These are phyloP conservation scores for Lachnellula willkommii DNA, from an alignment of 2,329 filamentous ascomycete genomes.

Conservation along the genomic window DNA sequence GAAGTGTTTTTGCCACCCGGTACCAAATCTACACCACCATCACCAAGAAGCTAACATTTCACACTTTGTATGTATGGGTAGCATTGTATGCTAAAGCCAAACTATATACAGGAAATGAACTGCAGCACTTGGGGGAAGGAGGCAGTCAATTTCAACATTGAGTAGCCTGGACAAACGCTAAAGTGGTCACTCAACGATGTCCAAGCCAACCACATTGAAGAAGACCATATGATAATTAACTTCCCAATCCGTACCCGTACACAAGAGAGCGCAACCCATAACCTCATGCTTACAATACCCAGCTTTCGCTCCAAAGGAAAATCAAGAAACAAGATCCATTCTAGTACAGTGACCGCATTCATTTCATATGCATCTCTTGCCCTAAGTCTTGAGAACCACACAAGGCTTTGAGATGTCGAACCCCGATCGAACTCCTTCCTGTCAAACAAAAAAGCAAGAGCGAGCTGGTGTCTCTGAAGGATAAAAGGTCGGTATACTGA, in stretches of 20 bases:
- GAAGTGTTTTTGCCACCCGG: not conserved
- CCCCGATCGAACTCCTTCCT: conserved; percentile 18
- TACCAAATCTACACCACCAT: not conserved
- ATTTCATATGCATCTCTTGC: conserved; percentile 9
- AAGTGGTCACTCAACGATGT: conserved; percentile 3
- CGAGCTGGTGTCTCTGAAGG: conserved; percentile 4
- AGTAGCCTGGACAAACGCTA: conserved; percentile 1
- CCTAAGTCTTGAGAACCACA: conserved; percentile 10
- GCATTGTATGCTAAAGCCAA: conserved; percentile 9
- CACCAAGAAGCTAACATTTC: not conserved
- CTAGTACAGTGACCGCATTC: conserved; percentile 25
- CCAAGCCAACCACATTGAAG: conserved; percentile 6
- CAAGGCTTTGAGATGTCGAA: conserved; percentile 9
- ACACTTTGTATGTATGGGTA: conserved; percentile 2
- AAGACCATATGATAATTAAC: conserved; percentile 21
- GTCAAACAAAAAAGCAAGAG: conserved; percentile 11
- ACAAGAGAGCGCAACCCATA: conserved; percentile 4
- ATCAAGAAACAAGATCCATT: conserved; percentile 20
- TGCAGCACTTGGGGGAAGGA: conserved; percentile 1
- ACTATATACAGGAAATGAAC: conserved; percentile 20
- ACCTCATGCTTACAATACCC: not conserved
- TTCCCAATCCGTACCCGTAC: conserved; percentile 24
- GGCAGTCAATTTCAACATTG: conserved; percentile 3
- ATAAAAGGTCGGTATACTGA: conserved; percentile 20
- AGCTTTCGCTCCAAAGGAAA: conserved; percentile 2